Evolutionary conservation across 1,139 yeast species (phyloP).

Genomic region (Candida tropicalis): DNA sequence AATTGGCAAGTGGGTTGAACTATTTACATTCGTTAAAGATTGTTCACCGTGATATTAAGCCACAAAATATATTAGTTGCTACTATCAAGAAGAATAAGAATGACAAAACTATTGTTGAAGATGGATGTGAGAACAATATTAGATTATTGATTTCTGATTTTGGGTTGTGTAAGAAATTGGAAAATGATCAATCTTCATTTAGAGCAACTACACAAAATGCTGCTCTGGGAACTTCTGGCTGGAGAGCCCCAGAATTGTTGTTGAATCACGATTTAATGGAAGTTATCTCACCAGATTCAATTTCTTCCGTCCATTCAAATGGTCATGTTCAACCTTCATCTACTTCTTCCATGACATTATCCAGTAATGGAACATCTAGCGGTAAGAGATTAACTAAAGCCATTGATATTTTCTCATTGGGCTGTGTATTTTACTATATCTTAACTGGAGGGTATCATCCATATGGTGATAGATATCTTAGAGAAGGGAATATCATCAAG

Average conservation of each 20-base stretch:
- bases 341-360: conserved; percentile 7
- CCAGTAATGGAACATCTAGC: conserved; percentile 15
- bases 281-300: conserved; percentile 40
- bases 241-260: conserved; percentile 95
- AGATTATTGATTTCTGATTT: conserved; percentile 89
- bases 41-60: conserved; percentile 94
- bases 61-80: conserved; percentile 91
- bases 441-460: conserved; percentile 90
- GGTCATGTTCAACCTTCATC: conserved; percentile 10
- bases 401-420: conserved; percentile 90
- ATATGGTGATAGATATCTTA: conserved; percentile 82
- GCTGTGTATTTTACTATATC: conserved; percentile 90
- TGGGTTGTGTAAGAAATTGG: conserved; percentile 91
- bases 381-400: conserved; percentile 80
- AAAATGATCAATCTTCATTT: conserved; percentile 90
- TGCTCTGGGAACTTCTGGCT: conserved; percentile 92
- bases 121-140: conserved; percentile 24
- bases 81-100: conserved; percentile 41
- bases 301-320: conserved; percentile 35
- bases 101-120: conserved; percentile 4
- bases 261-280: conserved; percentile 46
- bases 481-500: conserved; percentile 87
- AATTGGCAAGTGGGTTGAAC: conserved; percentile 81
- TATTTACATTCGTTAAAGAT: conserved; percentile 89
- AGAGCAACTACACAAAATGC: conserved; percentile 91